These are phyloP conservation scores for Diaporthe amygdali DNA, from an alignment of 2,329 filamentous ascomycete genomes.

Conservation along the genomic window DNA sequence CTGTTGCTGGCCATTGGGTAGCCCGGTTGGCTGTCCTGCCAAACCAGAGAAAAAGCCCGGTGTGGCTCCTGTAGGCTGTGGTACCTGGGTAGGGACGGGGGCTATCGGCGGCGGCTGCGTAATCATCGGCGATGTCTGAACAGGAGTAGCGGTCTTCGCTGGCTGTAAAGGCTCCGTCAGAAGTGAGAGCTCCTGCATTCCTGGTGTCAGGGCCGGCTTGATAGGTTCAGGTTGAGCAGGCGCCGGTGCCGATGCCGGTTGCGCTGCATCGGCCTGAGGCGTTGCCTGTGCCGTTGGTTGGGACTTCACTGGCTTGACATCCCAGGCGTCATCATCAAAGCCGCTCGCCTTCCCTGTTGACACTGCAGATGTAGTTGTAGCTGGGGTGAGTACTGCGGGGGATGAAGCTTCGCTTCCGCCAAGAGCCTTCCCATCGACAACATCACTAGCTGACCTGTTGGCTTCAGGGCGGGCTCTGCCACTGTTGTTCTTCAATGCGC, in stretches of 20 bases:
- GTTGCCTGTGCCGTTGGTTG: slow-evolving; percentile 31
- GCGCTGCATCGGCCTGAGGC: slow-evolving; percentile 39
- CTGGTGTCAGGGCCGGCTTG: slow-evolving; percentile 67
- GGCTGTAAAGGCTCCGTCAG: slow-evolving; percentile 59
- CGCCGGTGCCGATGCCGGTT: slow-evolving; percentile 42
- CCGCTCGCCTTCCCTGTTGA: slow-evolving; percentile 49
- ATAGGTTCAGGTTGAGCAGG: slow-evolving; percentile 40
- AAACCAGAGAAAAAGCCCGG: slow-evolving; percentile 63
- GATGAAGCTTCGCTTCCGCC: slow-evolving; percentile 54
- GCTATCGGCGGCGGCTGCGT: slow-evolving; percentile 36
- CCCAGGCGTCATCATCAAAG: slow-evolving; percentile 98
- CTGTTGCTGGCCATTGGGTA: slow-evolving; percentile 39
- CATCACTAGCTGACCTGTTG: slow-evolving; percentile 82
- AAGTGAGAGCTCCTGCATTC: slow-evolving; percentile 64
- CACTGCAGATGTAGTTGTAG: slow-evolving; percentile 28
- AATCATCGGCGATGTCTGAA: slow-evolving; percentile 39
- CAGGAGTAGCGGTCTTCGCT: slow-evolving; percentile 44
- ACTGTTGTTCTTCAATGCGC: slow-evolving; percentile 90
- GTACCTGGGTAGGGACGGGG: slow-evolving; percentile 38
- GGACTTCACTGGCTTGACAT: slow-evolving; percentile 82
- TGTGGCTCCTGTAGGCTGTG: slow-evolving; percentile 58
- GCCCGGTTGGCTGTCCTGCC: slow-evolving; percentile 53
- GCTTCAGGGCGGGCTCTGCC: slow-evolving; percentile 89
- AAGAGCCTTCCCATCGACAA: slow-evolving; percentile 87
- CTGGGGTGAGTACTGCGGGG: slow-evolving; percentile 29